Evolutionary conservation across 306 rosid species (phyloP).

Genomic region (Glycine soja): DNA sequence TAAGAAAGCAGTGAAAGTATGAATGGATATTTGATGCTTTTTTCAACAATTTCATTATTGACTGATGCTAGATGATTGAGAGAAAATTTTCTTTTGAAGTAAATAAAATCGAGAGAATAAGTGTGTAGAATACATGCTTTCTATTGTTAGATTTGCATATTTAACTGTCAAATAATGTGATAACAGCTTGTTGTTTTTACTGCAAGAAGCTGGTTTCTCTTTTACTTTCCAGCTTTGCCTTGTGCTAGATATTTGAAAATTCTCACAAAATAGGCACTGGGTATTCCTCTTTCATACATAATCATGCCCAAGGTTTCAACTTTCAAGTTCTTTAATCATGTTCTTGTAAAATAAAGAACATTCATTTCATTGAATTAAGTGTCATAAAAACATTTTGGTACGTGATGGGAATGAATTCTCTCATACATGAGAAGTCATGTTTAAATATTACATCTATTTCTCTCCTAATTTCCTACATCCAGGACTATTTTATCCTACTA

Average conservation of each 20-base stretch:
- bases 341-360: not conserved
- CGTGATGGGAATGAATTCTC: not conserved
- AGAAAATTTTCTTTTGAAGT: not conserved
- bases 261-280: not conserved
- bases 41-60: constrained; percentile 3
- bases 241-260: not conserved
- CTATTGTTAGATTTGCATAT: not conserved
- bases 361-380: not conserved
- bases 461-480: not conserved
- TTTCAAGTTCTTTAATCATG: not conserved
- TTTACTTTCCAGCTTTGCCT: not conserved
- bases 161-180: constrained; percentile 26
- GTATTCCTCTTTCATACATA: not conserved
- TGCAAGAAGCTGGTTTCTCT: not conserved
- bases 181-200: constrained; percentile 43
- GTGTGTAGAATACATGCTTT: not conserved
- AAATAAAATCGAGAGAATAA: not conserved
- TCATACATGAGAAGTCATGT: not conserved
- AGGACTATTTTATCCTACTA: not conserved
- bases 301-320: not conserved
- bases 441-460: not conserved
- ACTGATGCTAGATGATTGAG: constrained; percentile 27
- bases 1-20: constrained; percentile 70
- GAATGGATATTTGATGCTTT: constrained; percentile 40
- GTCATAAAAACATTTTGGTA: not conserved